Conservation (phyloP, 2,329 filamentous ascomycete genomes). For the Elsinoe australis region DNA sequence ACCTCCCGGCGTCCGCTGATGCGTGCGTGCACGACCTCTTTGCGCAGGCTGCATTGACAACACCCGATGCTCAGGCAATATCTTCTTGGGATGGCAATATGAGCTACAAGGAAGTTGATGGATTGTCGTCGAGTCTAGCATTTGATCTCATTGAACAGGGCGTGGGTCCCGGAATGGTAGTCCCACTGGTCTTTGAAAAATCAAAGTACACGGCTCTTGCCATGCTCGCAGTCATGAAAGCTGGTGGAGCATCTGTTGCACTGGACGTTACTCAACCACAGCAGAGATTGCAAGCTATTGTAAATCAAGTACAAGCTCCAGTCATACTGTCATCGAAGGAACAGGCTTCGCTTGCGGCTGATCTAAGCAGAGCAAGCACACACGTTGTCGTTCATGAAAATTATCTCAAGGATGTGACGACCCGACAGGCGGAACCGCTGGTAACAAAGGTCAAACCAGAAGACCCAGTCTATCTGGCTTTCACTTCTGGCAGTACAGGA, state of each 20-base stretch:
- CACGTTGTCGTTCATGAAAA: too few species aligned
- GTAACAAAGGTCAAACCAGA: neutral
- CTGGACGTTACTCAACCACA: slow-evolving; percentile 25
- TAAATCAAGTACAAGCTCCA: slow-evolving; percentile 22
- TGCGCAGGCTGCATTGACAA: slow-evolving; percentile 16
- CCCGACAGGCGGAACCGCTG: neutral
- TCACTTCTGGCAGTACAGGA: slow-evolving; percentile 27
- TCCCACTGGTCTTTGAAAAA: slow-evolving; percentile 26
- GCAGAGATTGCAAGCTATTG: neutral
- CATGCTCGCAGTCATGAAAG: slow-evolving; percentile 27
- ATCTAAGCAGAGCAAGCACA: neutral
- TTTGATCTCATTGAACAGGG: slow-evolving; percentile 12
- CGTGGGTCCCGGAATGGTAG: slow-evolving; percentile 19
- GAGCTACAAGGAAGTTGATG: slow-evolving; percentile 24
- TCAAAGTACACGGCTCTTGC: slow-evolving; percentile 26
- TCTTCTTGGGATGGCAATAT: slow-evolving; percentile 25
- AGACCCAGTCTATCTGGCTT: slow-evolving; percentile 24
- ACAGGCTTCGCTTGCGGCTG: neutral
- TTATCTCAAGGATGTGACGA: too few species aligned
- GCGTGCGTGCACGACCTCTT: slow-evolving; percentile 21
- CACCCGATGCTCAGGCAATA: slow-evolving; percentile 22
- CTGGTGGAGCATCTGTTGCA: slow-evolving; percentile 25
- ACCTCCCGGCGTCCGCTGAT: slow-evolving; percentile 19
- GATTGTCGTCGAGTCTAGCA: slow-evolving; percentile 20
- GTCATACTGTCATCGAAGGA: slow-evolving; percentile 16